Base-by-base conservation (phyloP, 2,329 filamentous ascomycete genomes). In the Sarocladium oryzae region DNA sequence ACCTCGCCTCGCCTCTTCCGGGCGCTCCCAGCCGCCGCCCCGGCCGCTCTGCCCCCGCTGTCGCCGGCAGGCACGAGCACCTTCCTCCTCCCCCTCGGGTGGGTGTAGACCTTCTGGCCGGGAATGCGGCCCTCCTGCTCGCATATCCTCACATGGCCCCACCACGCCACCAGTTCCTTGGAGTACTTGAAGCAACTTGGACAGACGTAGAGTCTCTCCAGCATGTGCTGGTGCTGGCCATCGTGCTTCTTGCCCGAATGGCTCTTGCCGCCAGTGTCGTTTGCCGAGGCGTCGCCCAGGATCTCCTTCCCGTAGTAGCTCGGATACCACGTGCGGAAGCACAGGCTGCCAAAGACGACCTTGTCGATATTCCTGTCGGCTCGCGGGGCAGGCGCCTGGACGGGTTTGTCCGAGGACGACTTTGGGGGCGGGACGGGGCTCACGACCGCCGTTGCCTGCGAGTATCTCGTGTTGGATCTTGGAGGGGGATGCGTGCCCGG, bases 171-270 rank as follows among this genome's bases (percentile, higher is more conserved):
- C 11, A 82, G 65, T 61, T 84, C 81, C 56, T 76, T 79, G 32
- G 86, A 86, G 68, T 99, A 99, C 64, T 91, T 92, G 75, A 97
- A 97, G 72, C 93, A 99, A 75, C 82, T 86, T 30, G 88, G 86
- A 64, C 93, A 99, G 30, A 97, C 87, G 60, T 91, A 95, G 7
- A 97, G 72, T 52, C 84, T 72, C 56, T 85, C 81, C 15, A 89
- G 76, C 60, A 81, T 71, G 13, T 63, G 52, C 35, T 63, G 51
- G 53, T 71, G 3, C 61, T 65, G 13, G 63, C 63, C 61, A 7
- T 18, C 59, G 51, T 58, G 58, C 33, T 45, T 48, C 30, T 35
- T 38, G 7, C n/a, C 28, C 43, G 43, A 3, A n/a, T 49, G 46
- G 2, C 30, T 18, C 21, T 36, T 49, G 20, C n/a, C 28, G 7